These are phyloP conservation scores for Colletotrichum echinochloae DNA, from an alignment of 2,329 filamentous ascomycete genomes.

Conservation along the genomic window DNA sequence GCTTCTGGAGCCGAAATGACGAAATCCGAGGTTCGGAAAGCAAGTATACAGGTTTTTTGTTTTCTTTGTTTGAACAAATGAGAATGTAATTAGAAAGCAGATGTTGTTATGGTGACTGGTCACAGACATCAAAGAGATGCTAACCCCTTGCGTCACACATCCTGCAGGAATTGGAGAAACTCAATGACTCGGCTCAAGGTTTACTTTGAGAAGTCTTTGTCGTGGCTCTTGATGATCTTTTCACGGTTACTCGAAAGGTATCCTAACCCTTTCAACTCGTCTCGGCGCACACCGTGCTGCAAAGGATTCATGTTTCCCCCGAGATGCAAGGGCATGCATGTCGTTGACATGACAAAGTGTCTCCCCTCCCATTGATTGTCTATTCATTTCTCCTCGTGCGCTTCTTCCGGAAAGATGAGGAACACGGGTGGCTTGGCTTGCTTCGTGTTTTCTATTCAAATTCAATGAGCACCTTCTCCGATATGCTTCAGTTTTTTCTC, in stretches of 20 bases:
- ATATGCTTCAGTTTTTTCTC: not conserved
- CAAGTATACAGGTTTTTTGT: too few relatives aligned
- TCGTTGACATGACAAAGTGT: not conserved
- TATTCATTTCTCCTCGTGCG: not conserved
- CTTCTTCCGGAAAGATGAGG: not conserved
- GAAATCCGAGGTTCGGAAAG: not conserved
- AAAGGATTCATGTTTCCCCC: too few relatives aligned
- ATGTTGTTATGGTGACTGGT: too few relatives aligned
- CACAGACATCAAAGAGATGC: not conserved
- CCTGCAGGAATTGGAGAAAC: not conserved
- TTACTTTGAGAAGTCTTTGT: not conserved
- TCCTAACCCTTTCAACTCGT: not conserved
- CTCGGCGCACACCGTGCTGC: not conserved
- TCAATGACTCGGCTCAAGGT: not conserved
- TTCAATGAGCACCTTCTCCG: not conserved
- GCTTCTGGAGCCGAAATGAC: not conserved
- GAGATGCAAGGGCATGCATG: not conserved
- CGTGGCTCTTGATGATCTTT: not conserved
- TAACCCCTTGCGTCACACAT: not conserved
- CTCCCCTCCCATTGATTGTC: not conserved
- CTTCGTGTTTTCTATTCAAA: not conserved
- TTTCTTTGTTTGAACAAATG: not conserved
- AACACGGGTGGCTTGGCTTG: not conserved
- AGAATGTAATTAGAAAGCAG: not conserved
- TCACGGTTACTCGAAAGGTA: not conserved